phyloP scores from a whole-genome alignment of 306 rosid genomes.

The Pyrus bretschneideri region DNA sequence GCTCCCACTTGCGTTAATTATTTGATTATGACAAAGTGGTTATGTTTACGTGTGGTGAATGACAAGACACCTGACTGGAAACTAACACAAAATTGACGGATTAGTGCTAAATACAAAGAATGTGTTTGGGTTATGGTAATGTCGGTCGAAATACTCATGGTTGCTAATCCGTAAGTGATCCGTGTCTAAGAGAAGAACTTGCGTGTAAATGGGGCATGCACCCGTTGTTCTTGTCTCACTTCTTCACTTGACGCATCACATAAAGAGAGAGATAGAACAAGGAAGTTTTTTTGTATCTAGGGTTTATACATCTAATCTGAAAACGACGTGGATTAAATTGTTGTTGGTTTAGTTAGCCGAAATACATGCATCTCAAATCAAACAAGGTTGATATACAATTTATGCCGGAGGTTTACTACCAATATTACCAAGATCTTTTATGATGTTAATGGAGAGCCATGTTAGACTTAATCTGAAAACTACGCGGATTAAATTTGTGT shows the following conservation, averaged over 20 bases:
- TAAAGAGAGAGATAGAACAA: neutral
- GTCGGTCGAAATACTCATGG: neutral
- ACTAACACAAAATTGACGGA: too few relatives aligned
- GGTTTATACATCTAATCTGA: neutral
- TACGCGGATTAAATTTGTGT: neutral
- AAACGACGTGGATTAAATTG: neutral
- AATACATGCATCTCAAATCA: neutral
- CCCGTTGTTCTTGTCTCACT: neutral
- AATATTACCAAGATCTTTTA: too few relatives aligned
- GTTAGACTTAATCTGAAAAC: too few relatives aligned
- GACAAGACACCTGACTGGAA: neutral
- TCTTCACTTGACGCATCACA: too few relatives aligned
- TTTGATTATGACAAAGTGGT: neutral
- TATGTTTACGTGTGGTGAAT: neutral
- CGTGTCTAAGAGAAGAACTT: neutral
- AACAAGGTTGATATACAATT: neutral
- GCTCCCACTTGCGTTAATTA: neutral
- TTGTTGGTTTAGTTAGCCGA: neutral
- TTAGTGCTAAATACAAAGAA: neutral
- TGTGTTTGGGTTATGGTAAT: neutral
- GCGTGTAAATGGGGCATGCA: neutral
- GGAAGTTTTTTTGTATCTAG: neutral
- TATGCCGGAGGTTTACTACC: too few relatives aligned
- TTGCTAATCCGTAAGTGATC: neutral
- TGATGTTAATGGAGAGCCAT: too few relatives aligned